A percentile compares a stretch with the other conserved stretches of the same genome.
Evolutionary conservation across 1,139 yeast genomes (phyloP).

Genomic region (Candida gigantensis): DNA sequence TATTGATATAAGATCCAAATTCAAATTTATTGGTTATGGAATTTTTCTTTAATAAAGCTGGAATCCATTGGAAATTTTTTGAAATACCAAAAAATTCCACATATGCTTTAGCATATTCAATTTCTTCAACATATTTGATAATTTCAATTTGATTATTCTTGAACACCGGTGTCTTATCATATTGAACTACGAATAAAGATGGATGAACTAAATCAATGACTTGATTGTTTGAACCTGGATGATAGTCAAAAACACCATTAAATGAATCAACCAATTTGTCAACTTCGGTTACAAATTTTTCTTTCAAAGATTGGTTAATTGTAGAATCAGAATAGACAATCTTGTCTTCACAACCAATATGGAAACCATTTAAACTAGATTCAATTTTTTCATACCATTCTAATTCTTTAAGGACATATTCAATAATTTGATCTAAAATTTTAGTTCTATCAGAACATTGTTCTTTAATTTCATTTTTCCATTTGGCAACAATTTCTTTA

Average conservation of each 20-base stretch:
- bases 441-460: slow-evolving; percentile 18
- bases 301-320: slow-evolving; percentile 13
- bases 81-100: slow-evolving; percentile 25
- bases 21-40: slow-evolving; percentile 17
- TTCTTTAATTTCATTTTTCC: slow-evolving; percentile 29
- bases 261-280: slow-evolving; percentile 17
- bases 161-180: slow-evolving; percentile 31
- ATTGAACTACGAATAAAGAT: slow-evolving; percentile 40
- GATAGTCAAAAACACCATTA: slow-evolving; percentile 31
- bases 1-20: slow-evolving; percentile 39
- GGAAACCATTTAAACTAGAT: slow-evolving; percentile 9
- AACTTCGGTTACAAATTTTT: slow-evolving; percentile 14
- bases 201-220: slow-evolving; percentile 48
- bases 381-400: slow-evolving; percentile 28
- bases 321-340: slow-evolving; percentile 20
- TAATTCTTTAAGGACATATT: slow-evolving; percentile 28
- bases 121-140: slow-evolving; percentile 15
- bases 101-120: slow-evolving; percentile 17
- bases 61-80: slow-evolving; percentile 34
- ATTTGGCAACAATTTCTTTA: slow-evolving; percentile 26
- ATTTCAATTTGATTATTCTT: slow-evolving; percentile 11
- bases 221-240: slow-evolving; percentile 35
- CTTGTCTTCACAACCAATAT: slow-evolving; percentile 21
- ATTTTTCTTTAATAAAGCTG: slow-evolving; percentile 20
- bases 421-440: slow-evolving; percentile 21